phyloP scores from a whole-genome alignment of 108 stramenopile species.

The Skeletonema marinoi region DNA sequence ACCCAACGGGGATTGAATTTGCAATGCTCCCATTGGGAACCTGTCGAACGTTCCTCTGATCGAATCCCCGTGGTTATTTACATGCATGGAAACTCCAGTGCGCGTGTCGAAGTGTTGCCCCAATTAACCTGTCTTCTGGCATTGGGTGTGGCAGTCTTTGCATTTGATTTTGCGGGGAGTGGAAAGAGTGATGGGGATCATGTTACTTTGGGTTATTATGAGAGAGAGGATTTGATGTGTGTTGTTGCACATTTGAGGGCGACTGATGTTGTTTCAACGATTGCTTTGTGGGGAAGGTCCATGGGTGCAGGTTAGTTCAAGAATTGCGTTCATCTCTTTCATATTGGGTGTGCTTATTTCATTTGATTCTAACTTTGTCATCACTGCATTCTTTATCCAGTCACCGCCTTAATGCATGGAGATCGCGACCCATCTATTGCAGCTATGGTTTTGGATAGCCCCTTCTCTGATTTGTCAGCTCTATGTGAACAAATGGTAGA shows the following conservation, averaged over 20 bases:
- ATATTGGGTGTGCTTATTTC: background rate
- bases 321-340: background rate
- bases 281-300: constrained; percentile 97
- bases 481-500: constrained; percentile 98
- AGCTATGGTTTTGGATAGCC: constrained; percentile 96
- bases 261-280: constrained; percentile 89
- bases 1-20: constrained; percentile 89
- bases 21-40: constrained; percentile 97
- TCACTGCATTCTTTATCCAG: constrained; percentile 15
- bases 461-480: constrained; percentile 93
- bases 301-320: constrained; percentile 90
- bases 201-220: constrained; percentile 96
- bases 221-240: constrained; percentile 95
- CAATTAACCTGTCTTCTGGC: constrained; percentile 70
- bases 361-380: background rate
- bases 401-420: constrained; percentile 97
- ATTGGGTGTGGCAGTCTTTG: constrained; percentile 93
- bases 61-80: constrained; percentile 74
- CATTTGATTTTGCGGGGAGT: constrained; percentile 98
- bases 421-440: constrained; percentile 97
- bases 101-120: constrained; percentile 64
- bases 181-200: constrained; percentile 96
- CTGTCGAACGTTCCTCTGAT: constrained; percentile 79
- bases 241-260: constrained; percentile 91
- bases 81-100: constrained; percentile 71